Evolutionary conservation across 345 rosid species (phyloP).

Genomic region (Linum lewisii): DNA sequence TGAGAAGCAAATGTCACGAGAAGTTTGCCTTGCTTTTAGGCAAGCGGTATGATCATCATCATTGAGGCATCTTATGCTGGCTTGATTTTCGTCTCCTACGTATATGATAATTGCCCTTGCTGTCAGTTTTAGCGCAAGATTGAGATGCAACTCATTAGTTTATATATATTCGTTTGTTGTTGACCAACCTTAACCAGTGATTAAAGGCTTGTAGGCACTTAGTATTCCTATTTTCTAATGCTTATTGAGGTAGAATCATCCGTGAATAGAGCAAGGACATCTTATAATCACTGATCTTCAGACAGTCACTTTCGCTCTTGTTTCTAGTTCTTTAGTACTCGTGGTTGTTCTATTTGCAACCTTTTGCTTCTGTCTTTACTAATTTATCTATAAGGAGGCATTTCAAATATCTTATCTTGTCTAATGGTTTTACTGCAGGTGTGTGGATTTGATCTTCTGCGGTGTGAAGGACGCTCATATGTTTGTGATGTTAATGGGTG

Average conservation of each 20-base stretch:
- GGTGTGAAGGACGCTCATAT: constrained; percentile 91
- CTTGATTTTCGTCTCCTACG: neutral
- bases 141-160: neutral
- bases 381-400: neutral
- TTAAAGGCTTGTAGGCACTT: neutral
- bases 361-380: neutral
- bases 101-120: no score
- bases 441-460: constrained; percentile 97
- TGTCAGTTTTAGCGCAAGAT: neutral
- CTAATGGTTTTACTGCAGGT: constrained; percentile 42
- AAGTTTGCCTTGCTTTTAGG: constrained; percentile 91
- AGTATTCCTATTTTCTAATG: neutral
- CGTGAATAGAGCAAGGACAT: neutral
- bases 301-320: neutral
- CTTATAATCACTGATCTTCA: neutral
- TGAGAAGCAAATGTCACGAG: constrained; percentile 99
- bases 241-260: neutral
- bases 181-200: neutral
- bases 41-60: constrained; percentile 51
- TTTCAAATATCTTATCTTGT: neutral
- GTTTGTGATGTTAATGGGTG: constrained; percentile 99
- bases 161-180: constrained; percentile 1
- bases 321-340: constrained; percentile 1
- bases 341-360: constrained; percentile 7
- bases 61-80: neutral